Evolutionary conservation across 2,329 filamentous ascomycete genomes (phyloP), one percentile per base, ranked within the genome.

Genomic region (Penicillium sp.): DNA sequence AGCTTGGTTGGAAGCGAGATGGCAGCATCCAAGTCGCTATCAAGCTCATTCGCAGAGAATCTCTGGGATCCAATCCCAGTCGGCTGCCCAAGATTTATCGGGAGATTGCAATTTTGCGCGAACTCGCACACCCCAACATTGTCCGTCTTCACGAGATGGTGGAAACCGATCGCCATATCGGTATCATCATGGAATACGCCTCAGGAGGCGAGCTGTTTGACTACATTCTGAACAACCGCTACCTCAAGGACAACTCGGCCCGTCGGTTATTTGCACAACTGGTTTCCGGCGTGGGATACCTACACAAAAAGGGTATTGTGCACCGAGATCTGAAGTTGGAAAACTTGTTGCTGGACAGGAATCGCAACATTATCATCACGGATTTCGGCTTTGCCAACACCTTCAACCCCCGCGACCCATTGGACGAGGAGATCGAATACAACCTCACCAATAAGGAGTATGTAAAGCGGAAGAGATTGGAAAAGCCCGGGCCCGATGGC

Each of bases 351-450:
- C 80, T 98, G 44, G 93, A 98, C 72, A 86, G 92, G 55, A 96
- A 98, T 67, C 87, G 90, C 56, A 98, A 98, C 75, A 97, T 98
- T 66, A 98, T 98, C 73, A 98, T 98, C 66, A 98, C 93, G 13
- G 93, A 98, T 73, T 98, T 98, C 72, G 93, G 93, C 15, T 98
- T 98, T 68, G 93, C 93, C 60, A 98, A 98, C 72, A 97, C 91
- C 0, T 98, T 98, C 66, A 88, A 96, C 65, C 83, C 93, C 0
- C 75, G 78, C 31, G 93, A 98, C 65, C 90, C 96, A 68, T 79
- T 98, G 33, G 83, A 82, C 4, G 89, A 95, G 52, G 91, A 96
- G 51, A 87, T 96, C 58, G 93, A 97, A 71, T 82, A 89, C 63
- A 88, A 90, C 56, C 75, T 98, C 20, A 81, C 82, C 24, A 92